These are phyloP conservation scores for Claviceps pusilla DNA, from an alignment of 2,329 filamentous ascomycete species.

Conservation along the genomic window DNA sequence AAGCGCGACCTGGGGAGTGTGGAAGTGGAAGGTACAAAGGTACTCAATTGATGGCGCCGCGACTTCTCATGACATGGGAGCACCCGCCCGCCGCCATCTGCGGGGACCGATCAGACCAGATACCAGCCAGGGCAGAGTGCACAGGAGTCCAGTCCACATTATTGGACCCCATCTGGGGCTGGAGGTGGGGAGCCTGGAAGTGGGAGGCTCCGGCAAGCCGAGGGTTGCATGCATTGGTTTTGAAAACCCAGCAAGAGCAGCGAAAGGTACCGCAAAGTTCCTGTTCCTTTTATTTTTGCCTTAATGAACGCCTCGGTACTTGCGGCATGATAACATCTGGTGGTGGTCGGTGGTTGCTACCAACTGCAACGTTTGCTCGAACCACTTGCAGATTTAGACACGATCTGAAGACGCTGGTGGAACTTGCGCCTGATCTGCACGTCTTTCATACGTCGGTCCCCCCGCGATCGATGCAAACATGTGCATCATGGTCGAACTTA, in stretches of 20 bases:
- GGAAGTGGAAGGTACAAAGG: not conserved
- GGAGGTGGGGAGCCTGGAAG: too few species aligned
- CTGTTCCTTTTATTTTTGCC: not conserved
- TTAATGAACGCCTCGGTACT: not conserved
- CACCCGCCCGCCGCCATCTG: slow-evolving; percentile 3
- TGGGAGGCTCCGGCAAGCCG: too few species aligned
- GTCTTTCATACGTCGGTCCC: slow-evolving; percentile 2
- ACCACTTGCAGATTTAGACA: too few species aligned
- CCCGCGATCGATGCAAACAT: not conserved
- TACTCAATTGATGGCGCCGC: not conserved
- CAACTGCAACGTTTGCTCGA: not conserved
- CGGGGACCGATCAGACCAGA: not conserved
- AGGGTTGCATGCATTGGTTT: not conserved
- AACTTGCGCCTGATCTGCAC: not conserved
- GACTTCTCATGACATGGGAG: not conserved
- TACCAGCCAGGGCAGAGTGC: not conserved
- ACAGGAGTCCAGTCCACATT: not conserved
- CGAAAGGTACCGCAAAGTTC: not conserved
- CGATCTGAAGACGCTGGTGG: not conserved
- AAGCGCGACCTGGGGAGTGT: slow-evolving; percentile 1
- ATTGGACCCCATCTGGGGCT: too few species aligned
- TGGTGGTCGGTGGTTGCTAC: not conserved
- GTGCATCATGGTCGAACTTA: not conserved
- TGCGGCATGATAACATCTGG: not conserved
- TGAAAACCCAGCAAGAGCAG: not conserved